Conservation (phyloP, 805 yeast genomes). For the Zygoascus bituminiphila region DNA sequence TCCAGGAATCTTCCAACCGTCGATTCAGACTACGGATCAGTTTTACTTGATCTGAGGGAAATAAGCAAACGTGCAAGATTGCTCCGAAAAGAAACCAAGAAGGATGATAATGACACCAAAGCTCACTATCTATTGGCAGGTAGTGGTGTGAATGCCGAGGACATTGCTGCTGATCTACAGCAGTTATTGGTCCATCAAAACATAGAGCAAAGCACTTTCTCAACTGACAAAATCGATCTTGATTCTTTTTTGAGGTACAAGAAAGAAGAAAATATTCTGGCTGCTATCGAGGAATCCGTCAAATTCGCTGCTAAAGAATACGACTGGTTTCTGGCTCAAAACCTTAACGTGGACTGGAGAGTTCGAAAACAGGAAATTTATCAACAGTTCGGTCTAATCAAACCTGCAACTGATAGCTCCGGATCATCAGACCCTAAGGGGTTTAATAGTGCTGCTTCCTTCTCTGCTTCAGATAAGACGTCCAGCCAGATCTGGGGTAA, state of each 20-base stretch:
- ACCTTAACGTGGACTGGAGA: constrained; percentile 77
- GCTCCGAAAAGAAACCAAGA: constrained; percentile 50
- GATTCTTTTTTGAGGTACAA: constrained; percentile 56
- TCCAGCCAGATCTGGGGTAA: constrained; percentile 25
- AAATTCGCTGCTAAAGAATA: constrained; percentile 71
- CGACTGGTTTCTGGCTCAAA: constrained; percentile 64
- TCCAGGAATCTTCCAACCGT: constrained; percentile 64
- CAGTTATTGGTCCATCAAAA: constrained; percentile 30
- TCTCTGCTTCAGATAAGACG: background rate
- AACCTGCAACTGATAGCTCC: constrained; percentile 20
- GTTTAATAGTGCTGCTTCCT: background rate
- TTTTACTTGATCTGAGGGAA: constrained; percentile 73
- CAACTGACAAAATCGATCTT: constrained; percentile 18
- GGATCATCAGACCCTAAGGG: constrained; percentile 29
- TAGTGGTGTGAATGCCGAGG: constrained; percentile 81
- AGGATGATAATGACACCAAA: constrained; percentile 32
- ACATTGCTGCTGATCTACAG: constrained; percentile 50
- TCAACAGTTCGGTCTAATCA: constrained; percentile 55
- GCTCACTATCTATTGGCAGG: constrained; percentile 82
- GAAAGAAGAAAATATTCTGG: constrained; percentile 73
- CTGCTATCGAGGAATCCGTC: constrained; percentile 76
- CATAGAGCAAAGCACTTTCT: constrained; percentile 22
- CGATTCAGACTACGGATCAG: constrained; percentile 63
- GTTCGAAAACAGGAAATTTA: constrained; percentile 66
- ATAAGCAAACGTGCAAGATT: constrained; percentile 54